phyloP scores from a whole-genome alignment of 768 basidiomycete species.

The Leucocoprinus sp. region DNA sequence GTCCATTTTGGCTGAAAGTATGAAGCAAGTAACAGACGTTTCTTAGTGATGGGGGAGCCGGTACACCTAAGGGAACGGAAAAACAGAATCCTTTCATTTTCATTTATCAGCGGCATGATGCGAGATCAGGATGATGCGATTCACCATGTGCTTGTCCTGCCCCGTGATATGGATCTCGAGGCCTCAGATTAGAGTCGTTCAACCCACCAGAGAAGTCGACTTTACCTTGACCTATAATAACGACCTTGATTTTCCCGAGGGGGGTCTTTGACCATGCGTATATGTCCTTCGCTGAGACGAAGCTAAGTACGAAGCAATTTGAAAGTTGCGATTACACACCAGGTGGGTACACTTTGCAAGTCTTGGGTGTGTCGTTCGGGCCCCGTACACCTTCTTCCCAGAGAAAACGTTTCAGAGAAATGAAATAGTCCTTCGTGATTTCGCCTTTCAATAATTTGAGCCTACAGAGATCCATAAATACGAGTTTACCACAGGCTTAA shows the following conservation, averaged over 20 bases:
- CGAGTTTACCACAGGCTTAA: not conserved
- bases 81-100: slow-evolving; percentile 90
- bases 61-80: slow-evolving; percentile 75
- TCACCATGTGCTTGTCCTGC: slow-evolving; percentile 83
- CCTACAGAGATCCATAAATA: slow-evolving; percentile 30
- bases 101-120: too few relatives aligned
- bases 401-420: slow-evolving; percentile 61
- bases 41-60: slow-evolving; percentile 71
- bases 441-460: slow-evolving; percentile 68
- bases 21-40: slow-evolving; percentile 45
- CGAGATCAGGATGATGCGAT: too few relatives aligned
- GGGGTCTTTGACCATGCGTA: slow-evolving; percentile 92
- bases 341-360: slow-evolving; percentile 66
- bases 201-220: not conserved
- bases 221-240: slow-evolving; percentile 72
- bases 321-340: slow-evolving; percentile 37
- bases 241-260: slow-evolving; percentile 75
- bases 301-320: not conserved
- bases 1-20: not conserved
- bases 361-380: slow-evolving; percentile 34
- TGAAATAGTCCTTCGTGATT: slow-evolving; percentile 69
- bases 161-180: slow-evolving; percentile 71
- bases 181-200: not conserved
- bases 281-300: slow-evolving; percentile 55
- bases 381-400: slow-evolving; percentile 56